Base-by-base conservation (phyloP, 176 grass and related monocot species). In the Pontederia crassipes region DNA sequence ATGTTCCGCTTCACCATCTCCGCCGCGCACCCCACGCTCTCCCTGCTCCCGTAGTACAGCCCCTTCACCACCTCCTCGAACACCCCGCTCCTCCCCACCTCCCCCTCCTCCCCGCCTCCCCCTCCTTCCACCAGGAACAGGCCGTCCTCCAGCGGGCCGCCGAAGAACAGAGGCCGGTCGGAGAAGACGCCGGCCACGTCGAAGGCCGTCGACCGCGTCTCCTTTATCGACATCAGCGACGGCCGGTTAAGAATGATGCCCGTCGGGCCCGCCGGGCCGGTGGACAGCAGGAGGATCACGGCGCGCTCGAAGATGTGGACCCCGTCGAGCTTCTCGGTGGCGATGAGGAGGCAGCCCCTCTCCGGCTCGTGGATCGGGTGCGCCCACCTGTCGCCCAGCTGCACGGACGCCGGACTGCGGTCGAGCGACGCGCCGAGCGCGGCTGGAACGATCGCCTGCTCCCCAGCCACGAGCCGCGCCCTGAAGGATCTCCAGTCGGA, bases 261-360 rank as follows among this genome's bases (percentile, higher is more conserved):
- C 1, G 80, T 66, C 64, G 83, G 83, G 15, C 80, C 80, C 8
- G 85, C 26, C 60, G 77, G 78, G 14, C 80, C 83, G 29, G 79
- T 55, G 12, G 86, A 82, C 4, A 96, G 86, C 4, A 96, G 58
- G 1, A 96, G 83, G 59, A 96, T 67, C 51, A 96, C 91, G 10
- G 91, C 90, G 54, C 86, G 81, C 79, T 96, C 91, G 62, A 96
- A 96, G 73, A 96, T 90, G 76, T 96, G 91, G 26, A 89, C 85
- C 0, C 91, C 91, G 62, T 96, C 83, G 7, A 96, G 83, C 70
- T 90, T 96, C 66, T 84, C 83, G 17, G 91, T 87, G 15, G 91
- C 91, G 27, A 88, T 67, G 8, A 96, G 83, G 49, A 96, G 81
- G 70, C 91, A 96, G 15, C 91, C 91, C 18, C 72, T 84, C 68